Percentiles rank a stretch among this genome's conserved stretches.
These are phyloP conservation scores for Lachancea nothofagi DNA, from an alignment of 805 yeast species.

Conservation along the genomic window DNA sequence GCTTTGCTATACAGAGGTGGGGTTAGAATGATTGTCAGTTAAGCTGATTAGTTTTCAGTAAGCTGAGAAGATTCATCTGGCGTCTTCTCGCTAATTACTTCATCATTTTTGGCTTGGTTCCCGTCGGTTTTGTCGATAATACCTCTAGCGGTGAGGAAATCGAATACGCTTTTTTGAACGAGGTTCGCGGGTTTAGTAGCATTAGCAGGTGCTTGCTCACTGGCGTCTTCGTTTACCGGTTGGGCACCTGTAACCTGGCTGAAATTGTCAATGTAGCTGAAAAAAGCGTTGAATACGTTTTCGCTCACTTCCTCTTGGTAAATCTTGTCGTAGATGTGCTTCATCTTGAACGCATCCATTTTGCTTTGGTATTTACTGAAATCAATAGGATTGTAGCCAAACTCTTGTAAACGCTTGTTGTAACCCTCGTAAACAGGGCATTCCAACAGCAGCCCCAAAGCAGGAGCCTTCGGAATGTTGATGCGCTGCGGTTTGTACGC, in stretches of 20 bases:
- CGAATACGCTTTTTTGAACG: conserved; percentile 35
- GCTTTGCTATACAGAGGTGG: too few species aligned
- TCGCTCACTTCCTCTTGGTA: conserved; percentile 86
- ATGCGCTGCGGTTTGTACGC: conserved; percentile 71
- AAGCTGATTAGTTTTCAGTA: too few species aligned
- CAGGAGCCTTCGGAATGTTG: conserved; percentile 96
- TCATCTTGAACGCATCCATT: conserved; percentile 83
- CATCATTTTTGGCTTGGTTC: neutral
- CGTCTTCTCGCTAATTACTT: neutral
- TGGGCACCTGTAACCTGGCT: conserved; percentile 48
- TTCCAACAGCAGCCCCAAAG: conserved; percentile 84
- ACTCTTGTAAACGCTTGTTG: conserved; percentile 61
- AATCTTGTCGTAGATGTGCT: conserved; percentile 85
- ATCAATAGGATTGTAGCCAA: conserved; percentile 72
- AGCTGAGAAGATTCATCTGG: too few species aligned
- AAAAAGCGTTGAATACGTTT: conserved; percentile 84
- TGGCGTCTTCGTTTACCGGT: conserved; percentile 29
- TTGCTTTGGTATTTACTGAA: conserved; percentile 60
- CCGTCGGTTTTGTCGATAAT: conserved; percentile 14
- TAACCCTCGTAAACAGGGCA: conserved; percentile 87
- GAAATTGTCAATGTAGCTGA: conserved; percentile 82
- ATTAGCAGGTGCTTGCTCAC: neutral
- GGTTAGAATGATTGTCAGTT: too few species aligned
- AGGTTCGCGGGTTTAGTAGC: conserved; percentile 1
- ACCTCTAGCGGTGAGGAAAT: conserved; percentile 40